phyloP scores from a whole-genome alignment of 148 eudicot genomes.

The Cornus suecica region DNA sequence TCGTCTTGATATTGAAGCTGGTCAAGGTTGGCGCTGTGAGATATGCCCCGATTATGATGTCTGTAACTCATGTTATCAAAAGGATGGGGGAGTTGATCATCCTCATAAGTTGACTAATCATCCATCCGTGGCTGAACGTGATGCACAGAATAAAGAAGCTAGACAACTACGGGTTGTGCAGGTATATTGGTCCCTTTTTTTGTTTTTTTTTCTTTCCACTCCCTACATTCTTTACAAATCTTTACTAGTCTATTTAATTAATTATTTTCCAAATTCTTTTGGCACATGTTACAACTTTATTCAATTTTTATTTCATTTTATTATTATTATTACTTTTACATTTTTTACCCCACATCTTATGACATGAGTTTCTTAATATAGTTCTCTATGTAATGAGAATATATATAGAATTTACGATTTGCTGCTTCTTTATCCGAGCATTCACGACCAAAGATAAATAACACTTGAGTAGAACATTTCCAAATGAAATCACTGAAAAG shows the following conservation, averaged over 20 bases:
- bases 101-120: slow-evolving; percentile 94
- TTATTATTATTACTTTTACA: too few species aligned
- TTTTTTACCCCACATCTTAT: neutral
- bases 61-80: slow-evolving; percentile 80
- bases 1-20: slow-evolving; percentile 87
- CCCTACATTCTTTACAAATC: neutral
- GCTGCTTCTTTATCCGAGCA: neutral
- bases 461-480: neutral
- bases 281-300: too few species aligned
- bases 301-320: neutral
- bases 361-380: neutral
- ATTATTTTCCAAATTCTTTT: neutral
- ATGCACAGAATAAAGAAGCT: slow-evolving; percentile 90
- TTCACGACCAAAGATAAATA: neutral
- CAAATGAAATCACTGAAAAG: neutral
- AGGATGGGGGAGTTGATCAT: slow-evolving; percentile 80
- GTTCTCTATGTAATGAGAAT: neutral
- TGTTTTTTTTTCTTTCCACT: neutral
- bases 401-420: neutral
- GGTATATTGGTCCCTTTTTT: slow-evolving; percentile 35
- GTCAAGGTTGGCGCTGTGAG: slow-evolving; percentile 99
- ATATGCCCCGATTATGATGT: slow-evolving; percentile 95
- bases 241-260: neutral
- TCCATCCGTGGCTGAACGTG: slow-evolving; percentile 74
- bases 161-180: slow-evolving; percentile 74